Conservation (phyloP, 2,329 filamentous ascomycete genomes). For the Aspergillus glaucus region DNA sequence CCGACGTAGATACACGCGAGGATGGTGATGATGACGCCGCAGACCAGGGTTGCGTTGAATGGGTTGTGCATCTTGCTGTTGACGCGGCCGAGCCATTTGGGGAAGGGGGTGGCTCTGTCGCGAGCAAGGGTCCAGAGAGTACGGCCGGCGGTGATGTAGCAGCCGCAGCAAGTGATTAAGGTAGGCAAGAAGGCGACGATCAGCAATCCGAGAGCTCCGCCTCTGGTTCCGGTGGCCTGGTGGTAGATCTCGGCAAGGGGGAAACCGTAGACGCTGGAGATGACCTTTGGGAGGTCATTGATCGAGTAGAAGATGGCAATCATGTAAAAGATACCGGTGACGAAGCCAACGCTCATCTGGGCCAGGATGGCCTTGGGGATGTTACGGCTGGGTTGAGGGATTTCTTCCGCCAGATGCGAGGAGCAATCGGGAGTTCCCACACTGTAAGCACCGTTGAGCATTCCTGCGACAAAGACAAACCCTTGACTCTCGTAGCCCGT, state of each 20-base stretch:
- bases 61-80: conserved; percentile 53
- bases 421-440: conserved; percentile 62
- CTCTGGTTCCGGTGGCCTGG: conserved; percentile 44
- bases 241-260: conserved; percentile 44
- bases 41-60: conserved; percentile 53
- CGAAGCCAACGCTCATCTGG: conserved; percentile 44
- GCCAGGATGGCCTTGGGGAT: conserved; percentile 46
- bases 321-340: conserved; percentile 44
- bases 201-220: conserved; percentile 52
- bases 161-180: conserved; percentile 47
- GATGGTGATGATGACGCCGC: conserved; percentile 46
- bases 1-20: conserved; percentile 54
- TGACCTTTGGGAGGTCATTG: conserved; percentile 27
- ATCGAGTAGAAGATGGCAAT: conserved; percentile 49
- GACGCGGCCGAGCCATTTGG: conserved; percentile 48
- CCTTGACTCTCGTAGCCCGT: conserved; percentile 44
- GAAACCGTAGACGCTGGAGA: conserved; percentile 30
- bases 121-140: conserved; percentile 55
- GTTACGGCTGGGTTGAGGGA: conserved; percentile 43
- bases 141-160: conserved; percentile 56
- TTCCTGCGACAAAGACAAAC: conserved; percentile 60
- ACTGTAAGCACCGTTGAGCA: conserved; percentile 64
- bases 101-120: conserved; percentile 56
- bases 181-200: conserved; percentile 53
- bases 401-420: conserved; percentile 61